These are phyloP conservation scores for Artemisia tridentata DNA, from an alignment of 129 eudicot species.

Conservation along the genomic window DNA sequence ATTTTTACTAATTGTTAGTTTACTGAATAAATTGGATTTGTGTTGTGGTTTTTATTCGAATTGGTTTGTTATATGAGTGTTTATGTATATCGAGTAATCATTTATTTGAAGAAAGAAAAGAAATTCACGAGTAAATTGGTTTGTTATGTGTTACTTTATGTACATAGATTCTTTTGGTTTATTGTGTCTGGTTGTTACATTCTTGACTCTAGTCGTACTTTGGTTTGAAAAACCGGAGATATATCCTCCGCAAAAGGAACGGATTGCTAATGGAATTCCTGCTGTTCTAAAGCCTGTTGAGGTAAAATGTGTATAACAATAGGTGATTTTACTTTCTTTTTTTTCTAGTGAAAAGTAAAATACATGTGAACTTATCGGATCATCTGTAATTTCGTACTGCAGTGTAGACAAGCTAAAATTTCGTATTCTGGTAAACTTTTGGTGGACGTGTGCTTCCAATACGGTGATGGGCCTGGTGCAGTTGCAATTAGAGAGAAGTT, in stretches of 20 bases:
- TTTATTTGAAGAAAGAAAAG: too few species aligned
- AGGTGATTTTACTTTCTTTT: background rate
- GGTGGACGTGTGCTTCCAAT: constrained; percentile 62
- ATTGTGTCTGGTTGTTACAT: constrained; percentile 26
- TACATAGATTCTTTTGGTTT: background rate
- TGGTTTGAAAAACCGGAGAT: constrained; percentile 65
- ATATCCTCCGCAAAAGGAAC: constrained; percentile 67
- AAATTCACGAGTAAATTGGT: too few species aligned
- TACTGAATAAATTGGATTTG: too few species aligned
- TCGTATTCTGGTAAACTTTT: constrained; percentile 67
- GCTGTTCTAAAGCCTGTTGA: constrained; percentile 61
- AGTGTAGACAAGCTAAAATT: constrained; percentile 92
- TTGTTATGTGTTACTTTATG: too few species aligned
- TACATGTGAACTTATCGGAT: constrained; percentile 5
- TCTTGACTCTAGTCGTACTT: constrained; percentile 72
- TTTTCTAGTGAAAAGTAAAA: background rate
- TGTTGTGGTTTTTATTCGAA: too few species aligned
- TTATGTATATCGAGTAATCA: too few species aligned
- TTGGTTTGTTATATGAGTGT: too few species aligned
- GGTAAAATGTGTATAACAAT: constrained; percentile 29
- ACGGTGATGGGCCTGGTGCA: constrained; percentile 49
- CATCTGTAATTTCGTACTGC: constrained; percentile 29
- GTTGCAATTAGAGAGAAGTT: constrained; percentile 49
- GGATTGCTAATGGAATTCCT: constrained; percentile 10
- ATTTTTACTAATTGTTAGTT: too few species aligned